Base-by-base conservation (phyloP, 148 eudicot species). In the Chenopodium formosanum region DNA sequence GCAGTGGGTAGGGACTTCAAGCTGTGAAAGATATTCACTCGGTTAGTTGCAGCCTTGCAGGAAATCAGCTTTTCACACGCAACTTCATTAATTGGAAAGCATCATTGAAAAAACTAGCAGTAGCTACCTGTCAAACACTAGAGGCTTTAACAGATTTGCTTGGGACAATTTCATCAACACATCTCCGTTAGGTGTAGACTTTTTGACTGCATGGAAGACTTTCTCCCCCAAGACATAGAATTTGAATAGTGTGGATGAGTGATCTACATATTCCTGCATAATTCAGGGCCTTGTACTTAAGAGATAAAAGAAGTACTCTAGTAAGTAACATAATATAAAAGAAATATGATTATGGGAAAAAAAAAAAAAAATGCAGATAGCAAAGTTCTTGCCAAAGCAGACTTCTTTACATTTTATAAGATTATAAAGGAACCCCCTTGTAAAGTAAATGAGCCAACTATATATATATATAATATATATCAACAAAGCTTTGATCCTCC, bases 231-330 rank as follows among this genome's bases (percentile, higher is more conserved):
- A 78, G 65, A 92, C 92, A 81, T 93, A 95, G 79, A 93, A 87
- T 85, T 95, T 95, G 87, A 88, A 93, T n/a, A 95, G 75, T 48
- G 88, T 74, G 66, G 94, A 92, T 62, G 97, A 92, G 83, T 95
- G 98, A 85, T 95, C 92, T 77, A 95, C 92, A 70, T 93, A 95
- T 89, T 93, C 98, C 98, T 93, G 91, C 87, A 88, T 22, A n/a
- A 50, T 79, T 74, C 27, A 32, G 81, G 47, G 70, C 22, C 67
- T 65, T 74, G 19, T 22, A 78, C 73, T 74, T 64, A 10, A 40
- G 23, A 4, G 62, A 73, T 74, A 34, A n/a, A 76, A 25, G 29
- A 52, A 53, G 27, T 48, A 60, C 46, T 27, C 22, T 63, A 40
- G 58, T 82, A 69, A 62, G 66, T 70, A 72, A 1, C 25, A 44